A percentile compares a stretch with the other conserved stretches of the same genome.
Evolutionary conservation across 2,329 filamentous ascomycete genomes (phyloP).

Genomic region (Sporothrix pallida): DNA sequence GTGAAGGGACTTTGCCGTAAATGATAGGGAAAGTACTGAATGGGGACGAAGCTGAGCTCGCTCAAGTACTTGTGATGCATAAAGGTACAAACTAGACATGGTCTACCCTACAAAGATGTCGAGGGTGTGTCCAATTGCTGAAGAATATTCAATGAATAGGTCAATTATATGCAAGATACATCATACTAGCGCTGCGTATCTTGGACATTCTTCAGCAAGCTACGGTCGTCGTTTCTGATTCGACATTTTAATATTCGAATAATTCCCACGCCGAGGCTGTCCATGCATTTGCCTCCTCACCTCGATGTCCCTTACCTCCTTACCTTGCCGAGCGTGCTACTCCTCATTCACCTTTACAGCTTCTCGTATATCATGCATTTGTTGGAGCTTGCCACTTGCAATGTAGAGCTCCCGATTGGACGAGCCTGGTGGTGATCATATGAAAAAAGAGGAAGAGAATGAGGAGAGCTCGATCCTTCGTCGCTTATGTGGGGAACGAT

Average conservation of each 20-base stretch:
- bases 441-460: neutral
- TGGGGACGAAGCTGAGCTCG: neutral
- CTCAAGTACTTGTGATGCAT: neutral
- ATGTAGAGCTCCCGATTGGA: neutral
- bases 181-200: neutral
- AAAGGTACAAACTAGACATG: neutral
- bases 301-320: neutral
- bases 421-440: neutral
- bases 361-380: slow-evolving; percentile 7
- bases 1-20: neutral
- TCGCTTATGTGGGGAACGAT: neutral
- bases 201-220: neutral
- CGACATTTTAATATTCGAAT: neutral
- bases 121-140: neutral
- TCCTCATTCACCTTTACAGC: neutral
- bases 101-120: neutral
- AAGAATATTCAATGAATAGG: neutral
- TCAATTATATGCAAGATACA: neutral
- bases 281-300: no score
- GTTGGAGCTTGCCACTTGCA: neutral
- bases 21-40: neutral
- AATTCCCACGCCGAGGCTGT: neutral
- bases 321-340: neutral
- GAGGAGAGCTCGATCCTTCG: neutral
- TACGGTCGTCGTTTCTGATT: neutral